Evolutionary conservation across 495 filamentous ascomycete genomes (phyloP), one percentile per base, ranked within the genome.

Genomic region (Penicillium salamii): DNA sequence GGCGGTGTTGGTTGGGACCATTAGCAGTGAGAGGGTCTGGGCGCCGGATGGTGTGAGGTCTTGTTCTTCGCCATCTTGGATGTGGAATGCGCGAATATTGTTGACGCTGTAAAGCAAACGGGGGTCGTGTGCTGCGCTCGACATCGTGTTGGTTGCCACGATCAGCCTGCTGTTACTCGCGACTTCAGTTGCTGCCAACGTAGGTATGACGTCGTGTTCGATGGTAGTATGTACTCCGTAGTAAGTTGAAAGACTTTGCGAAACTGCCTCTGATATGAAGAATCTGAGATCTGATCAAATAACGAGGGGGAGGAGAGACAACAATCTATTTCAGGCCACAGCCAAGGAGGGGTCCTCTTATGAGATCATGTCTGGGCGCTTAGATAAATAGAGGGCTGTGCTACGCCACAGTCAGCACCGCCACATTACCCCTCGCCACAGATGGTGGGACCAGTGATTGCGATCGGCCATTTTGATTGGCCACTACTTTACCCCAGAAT

Each of bases 1-100:
- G 13, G 83, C 76, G 14, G 88, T 85, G 15, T 80, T 82, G 1
- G 90, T 96, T 13, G 91, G 91, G 20, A 97, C 91, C 91, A 97
- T 97, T 54, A 97, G 68, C 47, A 97, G 74, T 6, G 90, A 95
- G 31, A 97, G 76, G 0, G 90, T 95, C 68, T 96, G 90, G 20
- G 90, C 83, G 6, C 90, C 90, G 2, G 89, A 88, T 11, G 87
- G 85, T 21, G 87, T 95, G 59, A 97, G 83, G 5, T 81, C 78
- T 18, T 84, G 77, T 65, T 97, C 89, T 47, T 86, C 83, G 66
- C 91, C 91, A 78, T 92, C 80, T 70, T 89, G 87, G 48, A 97
- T 79, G 64, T 95, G 89, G 67, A 85, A 95, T 43, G 91, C 91
- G 40, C 78, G 79, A 48, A 97, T 91, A 68, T 88, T 88, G 49